Base-by-base conservation (phyloP, 768 basidiomycete species). In the Trametes sanguinea region DNA sequence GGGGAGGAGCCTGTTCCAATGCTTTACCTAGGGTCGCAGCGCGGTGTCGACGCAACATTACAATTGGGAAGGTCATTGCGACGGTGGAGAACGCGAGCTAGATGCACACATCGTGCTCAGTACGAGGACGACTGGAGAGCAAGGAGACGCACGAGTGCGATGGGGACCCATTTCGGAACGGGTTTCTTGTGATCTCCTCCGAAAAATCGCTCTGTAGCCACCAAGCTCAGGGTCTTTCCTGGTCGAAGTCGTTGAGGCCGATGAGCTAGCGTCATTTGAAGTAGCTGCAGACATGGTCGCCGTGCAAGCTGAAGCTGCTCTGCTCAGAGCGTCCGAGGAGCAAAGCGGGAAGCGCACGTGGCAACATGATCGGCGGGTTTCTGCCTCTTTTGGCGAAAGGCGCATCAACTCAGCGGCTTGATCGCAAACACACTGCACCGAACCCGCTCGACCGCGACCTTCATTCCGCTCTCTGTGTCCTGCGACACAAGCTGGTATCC, bases 21-120 rank as follows among this genome's bases (percentile, higher is more conserved):
- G 64, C 50, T 22, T 60, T 55, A 2, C 60, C 51, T 2, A 66
- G n/a, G 8, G 57, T 32, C 7, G 61, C 30, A 7, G 67, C 56
- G 27, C 67, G 63, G 9, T 73, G 73, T 45, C 72, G 65, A 22
- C 69, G 69, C 13, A 76, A 63, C 32, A 74, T 61, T 4, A 73
- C 57, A 10, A 74, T 57, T 2, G 74, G 75, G 8, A 74, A 62
- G 4, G 66, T 67, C 17, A 75, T 66, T 1, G 75, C 75, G 4
- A 59, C 71, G 1, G 75, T 73, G 4, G 74, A 72, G 50, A 76
- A 43, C 2, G 68, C 71, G 2, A 75, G 68, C 75, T 76, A 22
- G 51, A 6, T 37, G 2, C 22, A 16, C 2, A 40, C 48, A 22
- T 22, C 22, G 22, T 22, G 48, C 13, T n/a, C 30, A 35, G 2